Evolutionary conservation across 768 basidiomycete species (phyloP).

Genomic region (Inosperma sp.): DNA sequence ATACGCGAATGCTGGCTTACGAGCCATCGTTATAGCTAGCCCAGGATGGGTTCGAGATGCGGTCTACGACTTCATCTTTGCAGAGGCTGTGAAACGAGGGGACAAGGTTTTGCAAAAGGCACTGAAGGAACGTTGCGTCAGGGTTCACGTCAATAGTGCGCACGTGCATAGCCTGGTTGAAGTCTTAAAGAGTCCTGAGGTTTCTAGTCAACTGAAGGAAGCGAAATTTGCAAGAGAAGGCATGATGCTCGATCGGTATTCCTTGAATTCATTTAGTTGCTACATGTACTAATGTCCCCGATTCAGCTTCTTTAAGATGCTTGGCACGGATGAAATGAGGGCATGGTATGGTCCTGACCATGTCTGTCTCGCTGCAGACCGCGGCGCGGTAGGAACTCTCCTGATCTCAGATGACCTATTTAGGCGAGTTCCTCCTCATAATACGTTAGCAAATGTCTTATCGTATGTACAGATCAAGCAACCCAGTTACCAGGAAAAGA

Average conservation of each 20-base stretch:
- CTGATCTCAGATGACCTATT: constrained; percentile 95
- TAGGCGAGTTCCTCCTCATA: constrained; percentile 45
- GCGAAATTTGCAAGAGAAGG: constrained; percentile 97
- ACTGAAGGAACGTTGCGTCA: constrained; percentile 77
- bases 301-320: constrained; percentile 94
- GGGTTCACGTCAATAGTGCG: constrained; percentile 86
- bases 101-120: constrained; percentile 81
- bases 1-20: constrained; percentile 62
- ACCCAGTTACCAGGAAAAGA: constrained; percentile 70
- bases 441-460: neutral
- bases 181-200: constrained; percentile 92
- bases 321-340: constrained; percentile 88
- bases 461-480: constrained; percentile 56
- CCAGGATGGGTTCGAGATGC: constrained; percentile 95
- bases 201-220: constrained; percentile 75
- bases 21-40: constrained; percentile 92
- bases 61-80: constrained; percentile 77
- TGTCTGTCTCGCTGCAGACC: constrained; percentile 83
- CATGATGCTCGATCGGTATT: constrained; percentile 79
- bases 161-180: constrained; percentile 96
- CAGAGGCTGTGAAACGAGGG: constrained; percentile 71
- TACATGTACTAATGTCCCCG: constrained; percentile 1
- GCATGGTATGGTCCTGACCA: constrained; percentile 99
- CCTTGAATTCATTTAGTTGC: neutral
- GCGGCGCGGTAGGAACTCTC: constrained; percentile 91